Percentiles rank a stretch among this genome's conserved stretches.
These are phyloP conservation scores for Saposhnikovia divaricata DNA, from an alignment of 129 eudicot genomes.

Conservation along the genomic window DNA sequence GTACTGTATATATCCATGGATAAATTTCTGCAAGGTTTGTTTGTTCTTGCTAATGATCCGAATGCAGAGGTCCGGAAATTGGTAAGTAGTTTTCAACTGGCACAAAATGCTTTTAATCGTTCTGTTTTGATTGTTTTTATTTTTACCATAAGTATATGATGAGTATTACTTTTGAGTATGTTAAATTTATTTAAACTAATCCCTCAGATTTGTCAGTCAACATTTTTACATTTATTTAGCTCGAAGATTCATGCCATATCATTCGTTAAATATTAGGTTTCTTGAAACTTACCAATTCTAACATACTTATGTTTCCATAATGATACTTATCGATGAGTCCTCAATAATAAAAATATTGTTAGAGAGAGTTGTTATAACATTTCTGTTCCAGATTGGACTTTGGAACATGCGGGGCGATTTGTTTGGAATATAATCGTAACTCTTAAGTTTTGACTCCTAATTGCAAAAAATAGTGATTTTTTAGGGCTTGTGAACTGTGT, in stretches of 20 bases:
- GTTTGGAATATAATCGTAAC: neutral
- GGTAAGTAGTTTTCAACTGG: slow-evolving; percentile 40
- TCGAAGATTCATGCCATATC: neutral
- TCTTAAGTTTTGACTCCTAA: neutral
- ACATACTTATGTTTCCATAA: neutral
- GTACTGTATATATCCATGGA: slow-evolving; percentile 78
- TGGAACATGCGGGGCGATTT: neutral
- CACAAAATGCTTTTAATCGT: neutral
- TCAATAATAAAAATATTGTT: too few species aligned
- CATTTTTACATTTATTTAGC: neutral
- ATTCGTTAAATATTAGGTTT: neutral
- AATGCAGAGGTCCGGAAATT: slow-evolving; percentile 88
- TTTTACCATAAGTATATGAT: neutral
- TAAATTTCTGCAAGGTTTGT: slow-evolving; percentile 86
- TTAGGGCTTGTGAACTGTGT: neutral
- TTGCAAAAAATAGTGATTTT: neutral
- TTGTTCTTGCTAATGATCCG: slow-evolving; percentile 87
- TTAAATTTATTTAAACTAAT: neutral
- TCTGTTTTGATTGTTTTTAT: neutral
- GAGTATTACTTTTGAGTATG: neutral
- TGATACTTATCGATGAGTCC: neutral
- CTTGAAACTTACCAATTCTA: too few species aligned
- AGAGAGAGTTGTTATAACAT: neutral
- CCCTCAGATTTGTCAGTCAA: neutral
- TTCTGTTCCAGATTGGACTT: neutral